A percentile compares a stretch with the other conserved stretches of the same genome.
phyloP scores from a whole-genome alignment of 352 stramenopile genomes.

The Aphanomyces invadans region DNA sequence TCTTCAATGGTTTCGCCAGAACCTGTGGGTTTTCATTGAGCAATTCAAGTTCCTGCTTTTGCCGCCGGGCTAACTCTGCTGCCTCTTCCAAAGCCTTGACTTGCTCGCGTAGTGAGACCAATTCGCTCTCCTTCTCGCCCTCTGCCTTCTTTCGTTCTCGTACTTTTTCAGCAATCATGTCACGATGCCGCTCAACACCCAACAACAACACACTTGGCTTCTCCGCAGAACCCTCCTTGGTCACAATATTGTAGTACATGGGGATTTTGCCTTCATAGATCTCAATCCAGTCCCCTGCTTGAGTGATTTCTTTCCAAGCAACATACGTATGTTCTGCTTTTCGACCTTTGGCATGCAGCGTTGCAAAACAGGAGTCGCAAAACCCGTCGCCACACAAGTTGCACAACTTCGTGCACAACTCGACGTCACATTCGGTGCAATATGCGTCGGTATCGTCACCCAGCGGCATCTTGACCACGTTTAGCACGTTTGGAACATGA shows the following conservation, averaged over 20 bases:
- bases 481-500: slow-evolving; percentile 37
- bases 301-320: slow-evolving; percentile 40
- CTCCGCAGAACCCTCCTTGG: slow-evolving; percentile 56
- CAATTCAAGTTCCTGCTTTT: slow-evolving; percentile 5
- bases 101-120: slow-evolving; percentile 58
- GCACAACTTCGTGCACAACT: slow-evolving; percentile 38
- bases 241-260: slow-evolving; percentile 72
- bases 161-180: slow-evolving; percentile 46
- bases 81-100: slow-evolving; percentile 38
- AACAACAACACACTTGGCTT: slow-evolving; percentile 44
- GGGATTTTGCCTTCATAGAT: slow-evolving; percentile 44
- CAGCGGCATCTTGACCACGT: slow-evolving; percentile 54
- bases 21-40: slow-evolving; percentile 3
- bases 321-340: slow-evolving; percentile 59
- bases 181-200: slow-evolving; percentile 47
- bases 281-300: slow-evolving; percentile 63
- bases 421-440: slow-evolving; percentile 62
- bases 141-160: slow-evolving; percentile 43
- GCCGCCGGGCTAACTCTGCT: slow-evolving; percentile 27
- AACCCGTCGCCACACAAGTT: slow-evolving; percentile 77
- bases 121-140: slow-evolving; percentile 53
- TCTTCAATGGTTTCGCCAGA: background rate
- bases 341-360: slow-evolving; percentile 45
- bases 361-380: slow-evolving; percentile 49
- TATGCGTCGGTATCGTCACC: slow-evolving; percentile 44